These are phyloP conservation scores for Abelmoschus esculentus DNA, from an alignment of 345 rosid species.

Conservation along the genomic window DNA sequence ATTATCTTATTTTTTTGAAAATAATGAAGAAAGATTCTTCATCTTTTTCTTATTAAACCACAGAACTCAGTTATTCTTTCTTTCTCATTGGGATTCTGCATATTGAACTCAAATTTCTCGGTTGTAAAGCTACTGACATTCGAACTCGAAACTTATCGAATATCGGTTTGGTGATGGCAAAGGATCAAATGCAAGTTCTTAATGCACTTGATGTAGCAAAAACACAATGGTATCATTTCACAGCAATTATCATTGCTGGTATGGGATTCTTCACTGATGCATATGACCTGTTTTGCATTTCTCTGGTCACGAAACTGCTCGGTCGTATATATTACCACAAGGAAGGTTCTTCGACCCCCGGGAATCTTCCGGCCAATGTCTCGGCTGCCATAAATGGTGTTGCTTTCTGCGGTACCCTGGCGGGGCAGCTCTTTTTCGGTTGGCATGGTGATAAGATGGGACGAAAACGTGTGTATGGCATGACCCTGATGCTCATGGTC, in stretches of 20 bases:
- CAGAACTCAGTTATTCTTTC: too few relatives aligned
- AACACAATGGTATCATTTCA: slow-evolving; percentile 15
- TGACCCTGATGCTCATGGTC: slow-evolving; percentile 33
- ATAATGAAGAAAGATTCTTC: too few relatives aligned
- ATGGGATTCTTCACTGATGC: slow-evolving; percentile 27
- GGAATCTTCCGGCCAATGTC: slow-evolving; percentile 22
- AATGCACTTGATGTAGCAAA: slow-evolving; percentile 12
- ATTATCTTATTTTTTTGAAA: too few relatives aligned
- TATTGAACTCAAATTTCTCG: too few relatives aligned
- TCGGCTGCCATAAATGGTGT: slow-evolving; percentile 29
- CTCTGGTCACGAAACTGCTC: slow-evolving; percentile 32
- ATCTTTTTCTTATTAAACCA: too few relatives aligned
- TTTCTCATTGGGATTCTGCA: too few relatives aligned
- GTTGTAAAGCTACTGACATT: too few relatives aligned
- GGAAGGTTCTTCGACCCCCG: slow-evolving; percentile 20
- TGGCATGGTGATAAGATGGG: slow-evolving; percentile 39
- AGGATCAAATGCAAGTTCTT: slow-evolving; percentile 1
- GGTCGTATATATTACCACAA: slow-evolving; percentile 34
- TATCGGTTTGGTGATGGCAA: not conserved
- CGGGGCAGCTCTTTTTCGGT: slow-evolving; percentile 38
- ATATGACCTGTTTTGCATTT: slow-evolving; percentile 36
- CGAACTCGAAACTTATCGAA: too few relatives aligned
- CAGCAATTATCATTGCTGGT: slow-evolving; percentile 4
- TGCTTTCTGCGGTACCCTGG: slow-evolving; percentile 28
- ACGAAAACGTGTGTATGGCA: slow-evolving; percentile 28